Evolutionary conservation across 225 moss, liverwort and hornwort species (phyloP), one percentile per base, ranked within the genome.

Genomic region (Ulota crispa): DNA sequence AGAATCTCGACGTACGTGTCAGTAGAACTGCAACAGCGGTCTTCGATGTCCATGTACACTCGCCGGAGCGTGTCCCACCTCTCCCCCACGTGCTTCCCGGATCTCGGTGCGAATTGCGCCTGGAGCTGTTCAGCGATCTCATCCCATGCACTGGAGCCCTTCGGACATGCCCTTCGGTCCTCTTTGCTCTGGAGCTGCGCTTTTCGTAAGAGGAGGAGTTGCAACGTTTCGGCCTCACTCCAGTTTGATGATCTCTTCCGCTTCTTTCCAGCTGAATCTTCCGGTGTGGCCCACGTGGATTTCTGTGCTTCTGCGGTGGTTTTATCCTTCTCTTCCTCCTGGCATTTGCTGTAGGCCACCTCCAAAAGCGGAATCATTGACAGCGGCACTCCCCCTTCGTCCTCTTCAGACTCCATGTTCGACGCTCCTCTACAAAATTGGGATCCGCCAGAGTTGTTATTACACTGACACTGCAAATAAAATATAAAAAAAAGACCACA

Each of bases 31-130:
- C 79, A 84, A 19, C 84, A 87, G 73, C 84, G 82, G 68, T 89
- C 89, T 77, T 87, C 89, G 27, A 89, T 87, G 63, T 86, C 84
- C 86, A 89, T 89, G 64, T 82, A 89, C 6, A 89, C 86, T 13
- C 86, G 86, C 39, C 89, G n/a, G 68, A 89, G 86, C 10, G 89
- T 89, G 73, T 89, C 89, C 89, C 89, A 89, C 26, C 89, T 76
- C 80, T 89, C 89, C 6, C 86, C 89, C 9, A 89, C 86, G 54
- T 89, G 89, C 82, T 89, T 89, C 39, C 86, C 89, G 3, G 84
- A 86, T n/a, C 89, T 68, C 13, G 79, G 36, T 18, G 70, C 63
- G 67, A 87, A 89, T 3, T 69, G 73, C 26, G 80, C 80, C 31
- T 82, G 79, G 8, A 89, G 80, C 55, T 87, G 89, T 15, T 72